These are phyloP conservation scores for Trichoderma orchidacearum DNA, from an alignment of 495 filamentous ascomycete genomes.

Conservation along the genomic window DNA sequence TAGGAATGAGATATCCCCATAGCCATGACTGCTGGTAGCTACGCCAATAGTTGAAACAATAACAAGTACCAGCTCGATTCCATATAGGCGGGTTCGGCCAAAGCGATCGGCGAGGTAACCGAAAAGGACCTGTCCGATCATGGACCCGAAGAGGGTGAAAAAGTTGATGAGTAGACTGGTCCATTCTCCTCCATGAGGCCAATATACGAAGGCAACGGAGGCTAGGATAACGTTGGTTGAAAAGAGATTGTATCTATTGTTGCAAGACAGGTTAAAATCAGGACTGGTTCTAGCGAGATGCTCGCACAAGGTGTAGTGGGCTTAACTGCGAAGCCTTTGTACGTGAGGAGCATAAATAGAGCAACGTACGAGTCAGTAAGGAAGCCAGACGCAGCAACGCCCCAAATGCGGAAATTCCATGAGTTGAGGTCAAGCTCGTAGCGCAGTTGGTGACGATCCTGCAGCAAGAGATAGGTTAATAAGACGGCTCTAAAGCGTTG, in stretches of 20 bases:
- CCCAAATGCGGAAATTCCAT: conserved; percentile 26
- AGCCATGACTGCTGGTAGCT: conserved; percentile 43
- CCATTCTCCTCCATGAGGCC: conserved; percentile 18
- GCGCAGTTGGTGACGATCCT: conserved; percentile 21
- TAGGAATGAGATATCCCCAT: conserved; percentile 23
- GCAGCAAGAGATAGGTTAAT: background rate
- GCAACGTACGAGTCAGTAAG: conserved; percentile 49
- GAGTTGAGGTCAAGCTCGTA: conserved; percentile 23
- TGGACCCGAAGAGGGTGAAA: conserved; percentile 43
- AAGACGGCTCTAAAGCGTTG: background rate
- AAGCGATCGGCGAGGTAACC: conserved; percentile 63
- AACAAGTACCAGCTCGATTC: conserved; percentile 65
- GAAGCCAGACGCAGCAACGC: conserved; percentile 54
- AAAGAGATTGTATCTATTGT: conserved; percentile 38
- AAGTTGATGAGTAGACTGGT: conserved; percentile 37
- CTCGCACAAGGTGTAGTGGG: background rate
- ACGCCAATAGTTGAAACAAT: conserved; percentile 63
- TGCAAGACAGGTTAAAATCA: too few species aligned
- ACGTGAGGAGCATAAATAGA: too few species aligned
- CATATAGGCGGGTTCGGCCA: conserved; percentile 66
- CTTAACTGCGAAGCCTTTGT: too few species aligned
- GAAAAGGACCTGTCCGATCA: conserved; percentile 60
- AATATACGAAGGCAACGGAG: conserved; percentile 50
- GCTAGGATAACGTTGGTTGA: conserved; percentile 52
- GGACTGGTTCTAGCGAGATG: too few species aligned